Conservation (phyloP, 2,329 filamentous ascomycete species). For the Colletotrichum viniferum region DNA sequence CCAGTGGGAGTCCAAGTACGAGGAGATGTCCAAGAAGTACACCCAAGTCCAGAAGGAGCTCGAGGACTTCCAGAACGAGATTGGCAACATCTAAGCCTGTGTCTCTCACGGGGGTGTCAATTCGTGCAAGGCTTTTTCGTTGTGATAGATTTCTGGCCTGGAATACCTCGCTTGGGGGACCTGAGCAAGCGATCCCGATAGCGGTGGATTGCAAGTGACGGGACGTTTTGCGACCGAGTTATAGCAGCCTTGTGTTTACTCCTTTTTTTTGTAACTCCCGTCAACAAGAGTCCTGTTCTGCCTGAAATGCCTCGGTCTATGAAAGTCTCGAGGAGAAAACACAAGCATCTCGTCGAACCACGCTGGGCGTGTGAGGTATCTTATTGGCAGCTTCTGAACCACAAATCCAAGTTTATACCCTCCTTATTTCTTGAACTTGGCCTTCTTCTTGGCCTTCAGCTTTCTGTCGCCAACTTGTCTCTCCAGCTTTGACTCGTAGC, state of each 20-base stretch:
- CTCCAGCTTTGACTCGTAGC: slow-evolving; percentile 89
- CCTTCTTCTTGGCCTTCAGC: slow-evolving; percentile 67
- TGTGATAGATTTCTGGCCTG: slow-evolving; percentile 14
- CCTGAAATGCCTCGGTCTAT: background rate
- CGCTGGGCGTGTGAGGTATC: slow-evolving; percentile 13
- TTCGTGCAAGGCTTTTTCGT: slow-evolving; percentile 5
- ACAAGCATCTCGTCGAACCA: background rate
- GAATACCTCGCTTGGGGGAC: slow-evolving; percentile 14
- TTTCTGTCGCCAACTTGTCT: slow-evolving; percentile 76
- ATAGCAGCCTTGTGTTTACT: slow-evolving; percentile 19
- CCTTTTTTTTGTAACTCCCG: slow-evolving; percentile 17
- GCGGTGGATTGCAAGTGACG: slow-evolving; percentile 15
- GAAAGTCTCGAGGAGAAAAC: background rate
- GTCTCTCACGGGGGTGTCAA: slow-evolving; percentile 6
- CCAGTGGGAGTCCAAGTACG: slow-evolving; percentile 97
- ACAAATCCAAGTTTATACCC: slow-evolving; percentile 20
- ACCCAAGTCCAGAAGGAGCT: slow-evolving; percentile 83
- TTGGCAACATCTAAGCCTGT: slow-evolving; percentile 81
- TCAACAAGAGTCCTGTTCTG: slow-evolving; percentile 17
- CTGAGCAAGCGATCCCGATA: slow-evolving; percentile 12
- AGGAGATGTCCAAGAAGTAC: slow-evolving; percentile 96
- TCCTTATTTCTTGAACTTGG: slow-evolving; percentile 27
- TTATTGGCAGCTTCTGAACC: background rate
- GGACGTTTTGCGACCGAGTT: slow-evolving; percentile 12
- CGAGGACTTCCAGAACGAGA: slow-evolving; percentile 87